Base-by-base conservation (phyloP, 371 early-diverging fungal genomes). In the Apophysomyces ossiformis region DNA sequence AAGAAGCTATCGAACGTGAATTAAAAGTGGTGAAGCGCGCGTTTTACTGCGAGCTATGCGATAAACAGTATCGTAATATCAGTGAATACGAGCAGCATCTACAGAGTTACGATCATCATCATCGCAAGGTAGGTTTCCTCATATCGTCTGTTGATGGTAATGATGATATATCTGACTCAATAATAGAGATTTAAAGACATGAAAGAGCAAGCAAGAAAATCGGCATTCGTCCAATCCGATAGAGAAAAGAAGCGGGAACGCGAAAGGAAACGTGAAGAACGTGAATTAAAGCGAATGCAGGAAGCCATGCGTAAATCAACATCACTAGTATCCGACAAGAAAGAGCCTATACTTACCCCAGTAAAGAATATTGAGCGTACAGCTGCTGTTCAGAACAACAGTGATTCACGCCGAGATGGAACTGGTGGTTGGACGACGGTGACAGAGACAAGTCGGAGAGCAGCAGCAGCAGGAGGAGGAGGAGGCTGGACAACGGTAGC, bases 51-150 rank as follows among this genome's bases (percentile, higher is more conserved):
- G 85, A 81, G 13, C 72, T 90, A 21, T 93, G 93, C 70, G 89
- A 91, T 69, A 93, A 93, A 70, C 93, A 92, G 65, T 93, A 93
- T 67, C 82, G 74, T 37, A 88, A 88, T 50, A 85, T 91, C 15
- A 78, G 86, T 13, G 92, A 92, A 62, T 93, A 88, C 69, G 93
- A 93, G 41, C 85, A 84, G 13, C 93, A 93, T 70, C 69, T 93
- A 15, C 88, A 89, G 38, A 88, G 89, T 38, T 93, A 93, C 61
- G 93, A 93, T 67, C 93, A 93, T 72, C 85, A 91, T 69, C 93
- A 93, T 71, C 79, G 84, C 61, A 89, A 88, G 83, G 88, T 86
- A 72, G 32, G 21, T 2, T 26, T 26, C 32, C 2, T 2, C 32
- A 26, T 26, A 3, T 2, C 0, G 32, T 26, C 32, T 26, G 32